phyloP scores from a whole-genome alignment of 768 basidiomycete genomes.

The Phylloporus sp. region DNA sequence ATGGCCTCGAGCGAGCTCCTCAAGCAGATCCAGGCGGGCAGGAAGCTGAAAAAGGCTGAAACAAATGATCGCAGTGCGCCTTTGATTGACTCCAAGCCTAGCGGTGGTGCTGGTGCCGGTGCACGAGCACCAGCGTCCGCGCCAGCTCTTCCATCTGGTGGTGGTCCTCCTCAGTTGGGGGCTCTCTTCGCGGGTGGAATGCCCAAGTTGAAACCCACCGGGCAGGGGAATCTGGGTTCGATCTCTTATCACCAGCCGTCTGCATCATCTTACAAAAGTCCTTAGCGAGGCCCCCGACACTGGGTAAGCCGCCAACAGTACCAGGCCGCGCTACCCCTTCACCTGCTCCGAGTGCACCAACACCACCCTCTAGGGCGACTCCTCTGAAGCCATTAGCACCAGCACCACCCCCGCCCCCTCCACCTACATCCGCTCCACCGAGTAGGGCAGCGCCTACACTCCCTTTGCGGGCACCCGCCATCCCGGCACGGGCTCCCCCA shows the following conservation, averaged over 20 bases:
- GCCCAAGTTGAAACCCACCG: constrained; percentile 85
- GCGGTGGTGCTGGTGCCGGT: constrained; percentile 40
- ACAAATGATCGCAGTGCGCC: constrained; percentile 84
- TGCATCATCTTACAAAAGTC: constrained; percentile 8
- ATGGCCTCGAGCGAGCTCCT: constrained; percentile 79
- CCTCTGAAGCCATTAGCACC: constrained; percentile 31
- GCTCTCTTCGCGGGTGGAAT: constrained; percentile 88
- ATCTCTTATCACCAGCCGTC: constrained; percentile 5
- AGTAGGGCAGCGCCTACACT: constrained; percentile 33
- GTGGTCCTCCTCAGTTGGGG: constrained; percentile 76
- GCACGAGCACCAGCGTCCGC: constrained; percentile 21
- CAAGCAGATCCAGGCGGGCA: constrained; percentile 81
- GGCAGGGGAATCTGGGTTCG: constrained; percentile 54
- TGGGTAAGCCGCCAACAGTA: constrained; percentile 65
- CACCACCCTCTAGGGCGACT: constrained; percentile 28
- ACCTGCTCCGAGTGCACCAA: constrained; percentile 22
- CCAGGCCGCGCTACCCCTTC: constrained; percentile 47
- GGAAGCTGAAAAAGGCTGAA: constrained; percentile 72
- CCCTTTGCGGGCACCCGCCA: constrained; percentile 40
- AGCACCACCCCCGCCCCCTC: constrained; percentile 32
- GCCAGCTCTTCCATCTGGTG: constrained; percentile 23
- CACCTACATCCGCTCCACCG: constrained; percentile 32
- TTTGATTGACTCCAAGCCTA: constrained; percentile 44
- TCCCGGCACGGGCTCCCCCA: constrained; percentile 43
- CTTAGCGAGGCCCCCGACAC: constrained; percentile 55